Evolutionary conservation across 768 basidiomycete genomes (phyloP).

Genomic region (Sporobolomyces roseus): DNA sequence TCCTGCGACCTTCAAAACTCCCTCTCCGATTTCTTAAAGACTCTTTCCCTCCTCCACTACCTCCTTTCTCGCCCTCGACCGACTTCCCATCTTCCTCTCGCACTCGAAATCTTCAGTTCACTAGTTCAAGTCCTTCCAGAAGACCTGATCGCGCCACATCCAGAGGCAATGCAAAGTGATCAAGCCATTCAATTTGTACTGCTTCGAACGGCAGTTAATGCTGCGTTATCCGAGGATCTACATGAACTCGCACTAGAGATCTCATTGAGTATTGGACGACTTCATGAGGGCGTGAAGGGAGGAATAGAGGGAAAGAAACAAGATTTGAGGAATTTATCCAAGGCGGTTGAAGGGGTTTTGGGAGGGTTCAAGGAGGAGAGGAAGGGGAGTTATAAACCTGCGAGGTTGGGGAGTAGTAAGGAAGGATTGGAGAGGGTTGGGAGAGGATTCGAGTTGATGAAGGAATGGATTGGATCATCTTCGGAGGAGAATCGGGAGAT

Average conservation of each 20-base stretch:
- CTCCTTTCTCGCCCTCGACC: background rate
- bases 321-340: no score
- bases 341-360: background rate
- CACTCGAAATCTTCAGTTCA: slow-evolving; percentile 3
- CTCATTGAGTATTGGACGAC: background rate
- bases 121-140: slow-evolving; percentile 19
- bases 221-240: slow-evolving; percentile 4
- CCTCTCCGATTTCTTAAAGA: background rate
- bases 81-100: slow-evolving; percentile 6
- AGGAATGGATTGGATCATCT: no score
- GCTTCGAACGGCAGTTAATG: slow-evolving; percentile 9
- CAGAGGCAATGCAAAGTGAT: background rate
- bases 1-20: slow-evolving; percentile 3
- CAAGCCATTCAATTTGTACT: slow-evolving; percentile 13
- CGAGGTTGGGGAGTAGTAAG: no score
- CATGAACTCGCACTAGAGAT: background rate
- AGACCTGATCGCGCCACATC: slow-evolving; percentile 8
- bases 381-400: background rate
- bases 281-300: background rate
- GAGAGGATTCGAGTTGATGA: background rate
- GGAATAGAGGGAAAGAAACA: no score
- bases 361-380: background rate
- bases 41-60: slow-evolving; percentile 6
- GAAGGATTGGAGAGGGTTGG: background rate
- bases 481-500: no score